Percentiles rank a stretch among this genome's conserved stretches.
phyloP scores from a whole-genome alignment of 2,329 filamentous ascomycete genomes.

The Ophiosphaerella narmari region DNA sequence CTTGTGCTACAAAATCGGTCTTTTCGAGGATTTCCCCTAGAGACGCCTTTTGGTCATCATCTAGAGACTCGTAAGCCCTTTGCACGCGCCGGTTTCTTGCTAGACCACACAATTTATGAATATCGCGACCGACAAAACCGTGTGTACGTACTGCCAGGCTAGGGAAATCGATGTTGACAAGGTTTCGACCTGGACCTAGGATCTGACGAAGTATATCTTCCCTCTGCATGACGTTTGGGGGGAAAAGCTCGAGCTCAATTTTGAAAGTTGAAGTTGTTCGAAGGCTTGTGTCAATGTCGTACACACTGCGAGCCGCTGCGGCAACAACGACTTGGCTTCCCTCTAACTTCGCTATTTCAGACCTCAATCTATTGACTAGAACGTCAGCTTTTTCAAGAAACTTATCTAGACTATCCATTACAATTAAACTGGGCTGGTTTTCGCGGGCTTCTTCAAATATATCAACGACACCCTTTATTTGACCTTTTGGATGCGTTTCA shows the following conservation, averaged over 20 bases:
- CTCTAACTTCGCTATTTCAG: slow-evolving; percentile 57
- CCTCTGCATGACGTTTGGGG: slow-evolving; percentile 73
- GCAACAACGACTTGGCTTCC: slow-evolving; percentile 70
- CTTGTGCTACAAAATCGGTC: slow-evolving; percentile 29
- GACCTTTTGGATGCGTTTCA: slow-evolving; percentile 49
- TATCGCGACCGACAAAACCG: slow-evolving; percentile 81
- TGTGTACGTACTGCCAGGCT: slow-evolving; percentile 76
- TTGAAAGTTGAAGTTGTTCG: slow-evolving; percentile 68
- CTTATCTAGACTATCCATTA: slow-evolving; percentile 78
- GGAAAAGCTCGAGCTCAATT: slow-evolving; percentile 72
- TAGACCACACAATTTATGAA: slow-evolving; percentile 66
- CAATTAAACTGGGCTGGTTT: slow-evolving; percentile 74
- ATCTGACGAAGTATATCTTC: slow-evolving; percentile 69
- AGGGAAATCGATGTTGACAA: slow-evolving; percentile 53
- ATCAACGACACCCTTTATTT: slow-evolving; percentile 64
- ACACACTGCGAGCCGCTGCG: slow-evolving; percentile 73
- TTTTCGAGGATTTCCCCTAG: slow-evolving; percentile 21
- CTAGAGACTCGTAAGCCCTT: slow-evolving; percentile 19
- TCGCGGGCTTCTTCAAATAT: slow-evolving; percentile 71
- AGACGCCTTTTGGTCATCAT: slow-evolving; percentile 27
- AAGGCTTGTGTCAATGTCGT: slow-evolving; percentile 72
- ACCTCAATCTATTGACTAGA: slow-evolving; percentile 26
- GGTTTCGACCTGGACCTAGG: slow-evolving; percentile 53
- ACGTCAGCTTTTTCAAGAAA: slow-evolving; percentile 51
- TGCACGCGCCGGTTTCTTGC: slow-evolving; percentile 51